Evolutionary conservation across 805 yeast genomes (phyloP), one percentile per base, ranked within the genome.

Genomic region (Candida chilensis): DNA sequence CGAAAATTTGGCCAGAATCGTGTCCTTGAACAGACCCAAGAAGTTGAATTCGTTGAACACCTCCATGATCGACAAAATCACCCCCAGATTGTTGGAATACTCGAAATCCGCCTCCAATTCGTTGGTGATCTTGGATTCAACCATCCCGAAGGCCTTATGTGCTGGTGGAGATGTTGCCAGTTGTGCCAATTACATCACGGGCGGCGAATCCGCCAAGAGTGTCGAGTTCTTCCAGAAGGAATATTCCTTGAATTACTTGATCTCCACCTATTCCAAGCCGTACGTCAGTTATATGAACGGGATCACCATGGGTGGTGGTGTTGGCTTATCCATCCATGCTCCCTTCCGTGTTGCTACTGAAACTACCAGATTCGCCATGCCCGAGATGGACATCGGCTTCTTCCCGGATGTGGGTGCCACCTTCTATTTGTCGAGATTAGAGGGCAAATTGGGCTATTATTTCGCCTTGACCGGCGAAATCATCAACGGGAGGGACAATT

Each of bases 291-390:
- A 86, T 22, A 78, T 82, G 75, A 79, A 92, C 48, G 96, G 97
- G 15, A 84, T 90, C 44, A 85, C 90, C 17, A 86, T 92, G 95
- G 98, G 97, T 32, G 97, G 97, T 31, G 97, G 97, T 43, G 95
- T 87, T 27, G 97, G 98, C 4, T 60, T 92, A 27, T 68, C 90
- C 1, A 80, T 85, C 25, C 97, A 92, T 56, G 79, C 85, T 9
- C 90, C 96, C 3, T 90, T 90, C 65, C 74, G 97, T 48, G 62
- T 92, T 22, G 94, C 94, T n/a, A 83, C 95, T 25, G 96, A 90
- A 45, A 71, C 73, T 44, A 88, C 97, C 8, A 70, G 78, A 50
- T 71, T 87, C 60, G 95, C 97, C 37, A 92, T 92, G 98, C 97
- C 98, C 6, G 97, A 92, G 57, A 82, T 94, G 67, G 87, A 84